Conservation (phyloP, 2,329 filamentous ascomycete species). For the Epichloe scottii region DNA sequence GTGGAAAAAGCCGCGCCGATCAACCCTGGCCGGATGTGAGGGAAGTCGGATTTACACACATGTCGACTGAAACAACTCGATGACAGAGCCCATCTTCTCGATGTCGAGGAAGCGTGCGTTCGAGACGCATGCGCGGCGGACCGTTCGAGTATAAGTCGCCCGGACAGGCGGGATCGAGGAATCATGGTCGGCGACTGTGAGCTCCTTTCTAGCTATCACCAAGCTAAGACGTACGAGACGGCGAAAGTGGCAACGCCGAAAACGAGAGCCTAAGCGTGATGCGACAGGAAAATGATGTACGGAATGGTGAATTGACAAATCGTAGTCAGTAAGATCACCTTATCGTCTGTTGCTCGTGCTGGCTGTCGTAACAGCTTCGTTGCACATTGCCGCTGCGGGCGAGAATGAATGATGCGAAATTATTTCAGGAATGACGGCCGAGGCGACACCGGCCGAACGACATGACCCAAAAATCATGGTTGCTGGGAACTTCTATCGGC, state of each 20-base stretch:
- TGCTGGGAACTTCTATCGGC: conserved; percentile 20
- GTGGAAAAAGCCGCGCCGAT: conserved; percentile 25
- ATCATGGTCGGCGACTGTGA: conserved; percentile 22
- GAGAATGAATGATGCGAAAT: conserved; percentile 9
- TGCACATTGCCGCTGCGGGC: conserved; percentile 21
- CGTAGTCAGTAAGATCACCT: neutral
- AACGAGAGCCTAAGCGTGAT: neutral
- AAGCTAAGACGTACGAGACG: conserved; percentile 5
- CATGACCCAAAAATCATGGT: neutral
- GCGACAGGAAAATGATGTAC: neutral
- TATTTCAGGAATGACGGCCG: conserved; percentile 19
- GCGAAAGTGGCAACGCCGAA: neutral
- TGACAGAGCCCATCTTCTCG: conserved; percentile 16
- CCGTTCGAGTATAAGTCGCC: conserved; percentile 26
- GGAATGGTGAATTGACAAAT: neutral
- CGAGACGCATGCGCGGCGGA: conserved; percentile 17
- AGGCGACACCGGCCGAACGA: conserved; percentile 7
- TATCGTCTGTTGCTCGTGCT: conserved; percentile 6
- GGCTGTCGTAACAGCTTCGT: conserved; percentile 13
- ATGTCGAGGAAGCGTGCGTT: conserved; percentile 12
- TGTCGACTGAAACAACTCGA: conserved; percentile 17
- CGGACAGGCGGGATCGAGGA: conserved; percentile 27
- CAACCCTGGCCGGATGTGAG: conserved; percentile 16
- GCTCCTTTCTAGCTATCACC: conserved; percentile 1
- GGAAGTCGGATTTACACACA: conserved; percentile 21